Percentiles rank a stretch among this genome's conserved stretches.
These are phyloP conservation scores for Zygoascus sp. DNA, from an alignment of 1,139 yeast genomes.

Conservation along the genomic window DNA sequence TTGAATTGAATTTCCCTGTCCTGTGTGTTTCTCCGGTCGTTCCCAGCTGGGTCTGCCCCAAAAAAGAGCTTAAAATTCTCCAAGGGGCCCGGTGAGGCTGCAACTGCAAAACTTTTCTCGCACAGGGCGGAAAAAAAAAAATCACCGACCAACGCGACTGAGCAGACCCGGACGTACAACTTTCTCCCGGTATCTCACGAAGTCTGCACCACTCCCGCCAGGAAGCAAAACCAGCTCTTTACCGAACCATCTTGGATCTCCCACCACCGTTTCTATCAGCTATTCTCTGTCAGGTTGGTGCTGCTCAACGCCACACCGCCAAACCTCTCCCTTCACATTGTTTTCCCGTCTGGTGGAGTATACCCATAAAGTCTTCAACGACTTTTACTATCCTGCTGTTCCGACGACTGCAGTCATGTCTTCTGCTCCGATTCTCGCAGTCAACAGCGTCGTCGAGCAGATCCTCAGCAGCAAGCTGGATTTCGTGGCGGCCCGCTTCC, in stretches of 20 bases:
- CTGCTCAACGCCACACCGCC: not conserved
- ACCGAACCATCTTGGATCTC: not conserved
- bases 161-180: no score
- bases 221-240: not conserved
- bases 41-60: not conserved
- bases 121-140: not conserved
- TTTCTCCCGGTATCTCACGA: no score
- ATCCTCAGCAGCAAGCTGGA: constrained; percentile 55
- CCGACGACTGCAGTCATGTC: not conserved
- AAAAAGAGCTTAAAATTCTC: not conserved
- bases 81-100: not conserved
- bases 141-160: constrained; percentile 2
- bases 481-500: constrained; percentile 49
- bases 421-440: constrained; percentile 12
- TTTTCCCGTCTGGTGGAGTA: not conserved
- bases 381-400: constrained; percentile 1
- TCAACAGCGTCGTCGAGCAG: constrained; percentile 43
- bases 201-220: no score
- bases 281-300: not conserved
- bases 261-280: not conserved
- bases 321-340: not conserved
- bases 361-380: constrained; percentile 2
- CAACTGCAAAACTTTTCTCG: not conserved
- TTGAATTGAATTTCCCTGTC: no score
- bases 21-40: no score